phyloP scores from a whole-genome alignment of 768 basidiomycete genomes.

The Tremella fuciformis region DNA sequence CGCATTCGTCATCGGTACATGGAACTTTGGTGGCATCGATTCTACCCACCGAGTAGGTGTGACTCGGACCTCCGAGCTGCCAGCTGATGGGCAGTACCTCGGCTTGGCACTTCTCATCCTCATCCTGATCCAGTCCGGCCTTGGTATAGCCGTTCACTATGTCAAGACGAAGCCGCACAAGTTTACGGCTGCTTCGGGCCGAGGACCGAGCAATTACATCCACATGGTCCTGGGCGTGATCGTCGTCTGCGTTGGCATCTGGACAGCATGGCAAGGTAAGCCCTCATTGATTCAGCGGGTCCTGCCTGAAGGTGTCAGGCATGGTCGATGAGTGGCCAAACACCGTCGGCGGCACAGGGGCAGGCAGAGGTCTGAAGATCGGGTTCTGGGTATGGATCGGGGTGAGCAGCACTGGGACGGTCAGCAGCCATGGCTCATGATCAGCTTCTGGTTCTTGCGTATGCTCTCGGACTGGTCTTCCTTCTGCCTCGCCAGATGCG shows the following conservation, averaged over 20 bases:
- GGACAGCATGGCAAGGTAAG: constrained; percentile 33
- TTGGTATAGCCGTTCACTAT: constrained; percentile 61
- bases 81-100: constrained; percentile 50
- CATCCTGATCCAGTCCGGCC: constrained; percentile 57
- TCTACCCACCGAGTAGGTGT: constrained; percentile 13
- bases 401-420: background rate
- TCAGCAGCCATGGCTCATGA: background rate
- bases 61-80: background rate
- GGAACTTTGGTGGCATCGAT: constrained; percentile 21
- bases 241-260: constrained; percentile 56
- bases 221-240: constrained; percentile 61
- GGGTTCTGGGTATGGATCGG: constrained; percentile 3
- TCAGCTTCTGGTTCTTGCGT: background rate
- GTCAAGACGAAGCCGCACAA: background rate
- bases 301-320: background rate
- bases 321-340: background rate
- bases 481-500: background rate
- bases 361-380: background rate
- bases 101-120: constrained; percentile 59
- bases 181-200: constrained; percentile 54
- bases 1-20: constrained; percentile 22
- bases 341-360: background rate
- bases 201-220: constrained; percentile 56
- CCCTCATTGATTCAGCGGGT: constrained; percentile 55
- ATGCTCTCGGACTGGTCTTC: constrained; percentile 1